Base-by-base conservation (phyloP, 352 stramenopile species). In the Phytophthora sp. region DNA sequence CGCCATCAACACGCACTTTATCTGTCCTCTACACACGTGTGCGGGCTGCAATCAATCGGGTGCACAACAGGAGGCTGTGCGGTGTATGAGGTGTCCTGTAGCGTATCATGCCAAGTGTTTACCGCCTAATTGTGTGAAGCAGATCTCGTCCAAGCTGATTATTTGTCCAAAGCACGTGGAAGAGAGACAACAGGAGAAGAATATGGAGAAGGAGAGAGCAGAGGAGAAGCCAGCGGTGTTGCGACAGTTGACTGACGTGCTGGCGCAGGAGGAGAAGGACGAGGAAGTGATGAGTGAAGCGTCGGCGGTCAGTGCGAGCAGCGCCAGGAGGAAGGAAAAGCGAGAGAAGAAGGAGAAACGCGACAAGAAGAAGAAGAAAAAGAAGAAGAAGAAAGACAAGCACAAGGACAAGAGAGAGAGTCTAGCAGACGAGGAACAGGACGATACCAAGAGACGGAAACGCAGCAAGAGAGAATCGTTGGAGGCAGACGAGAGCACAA, bases 11-110 rank as follows among this genome's bases (percentile, higher is more conserved):
- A 80, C 82, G 46, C 79, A 90, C 58, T 95, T 95, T 55, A 95
- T 95, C 44, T 95, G 88, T 55, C 86, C 88, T 30, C 71, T 95
- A 18, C 87, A 95, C 55, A 95, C 87, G 46, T 95, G 87, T 35
- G 79, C 84, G 11, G 74, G 76, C 1, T 93, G 85, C 71, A 86
- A 86, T 33, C 82, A 91, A 35, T 93, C 85, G 8, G 85, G 85
- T 9, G 83, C 81, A 16, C 86, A 91, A 70, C 88, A 91, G 57
- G 85, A 94, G 50, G 81, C 85, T 0, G 86, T 95, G 29, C 68
- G 82, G n/a, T 95, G 87, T 45, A 86, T 88, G 70, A 68, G 87
- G 6, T 95, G 87, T 49, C 85, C 87, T 0, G 84, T 91, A 42
- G 87, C 87, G 18, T 95, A 91, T 42, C 87, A 95, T 57, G 84